A percentile compares a stretch with the other conserved stretches of the same genome.
phyloP scores from a whole-genome alignment of 139 green algal genomes.

The Penium margaritaceum region DNA sequence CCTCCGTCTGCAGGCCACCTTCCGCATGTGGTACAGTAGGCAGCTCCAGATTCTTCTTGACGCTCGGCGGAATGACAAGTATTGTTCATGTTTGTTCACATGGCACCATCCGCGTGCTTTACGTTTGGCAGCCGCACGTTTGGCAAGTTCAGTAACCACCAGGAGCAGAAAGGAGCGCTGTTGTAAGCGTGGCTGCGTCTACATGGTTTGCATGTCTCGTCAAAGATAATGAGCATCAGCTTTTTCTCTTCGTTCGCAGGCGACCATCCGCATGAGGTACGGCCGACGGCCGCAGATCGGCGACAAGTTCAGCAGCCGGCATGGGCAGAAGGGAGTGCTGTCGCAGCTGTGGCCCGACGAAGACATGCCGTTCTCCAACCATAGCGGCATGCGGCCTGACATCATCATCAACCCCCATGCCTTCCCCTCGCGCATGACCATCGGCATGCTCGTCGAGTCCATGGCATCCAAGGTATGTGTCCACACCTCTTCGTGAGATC shows the following conservation, averaged over 20 bases:
- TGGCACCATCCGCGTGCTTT: no score
- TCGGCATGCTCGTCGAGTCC: constrained; percentile 95
- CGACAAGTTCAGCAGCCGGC: constrained; percentile 93
- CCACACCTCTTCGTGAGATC: background rate
- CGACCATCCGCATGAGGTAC: constrained; percentile 73
- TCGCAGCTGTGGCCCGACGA: constrained; percentile 82
- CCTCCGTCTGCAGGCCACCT: constrained; percentile 3
- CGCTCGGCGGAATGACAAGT: background rate
- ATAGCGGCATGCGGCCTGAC: constrained; percentile 80
- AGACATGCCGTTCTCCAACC: constrained; percentile 84
- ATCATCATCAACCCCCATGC: constrained; percentile 98
- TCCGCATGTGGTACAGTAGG: constrained; percentile 11
- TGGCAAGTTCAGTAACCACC: constrained; percentile 91
- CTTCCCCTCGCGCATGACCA: constrained; percentile 98
- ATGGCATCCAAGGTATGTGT: constrained; percentile 64
- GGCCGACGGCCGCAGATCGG: constrained; percentile 94
- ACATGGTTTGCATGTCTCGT: background rate
- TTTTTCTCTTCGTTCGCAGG: constrained; percentile 16
- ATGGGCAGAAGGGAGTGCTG: constrained; percentile 91
- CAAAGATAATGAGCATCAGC: background rate
- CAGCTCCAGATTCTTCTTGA: constrained; percentile 9
- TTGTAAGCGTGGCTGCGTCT: constrained; percentile 65
- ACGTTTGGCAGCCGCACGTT: constrained; percentile 45
- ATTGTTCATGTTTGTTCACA: no score
- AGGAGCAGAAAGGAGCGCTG: constrained; percentile 91